Conservation (phyloP, 306 rosid species). For the Fragaria vesca region DNA sequence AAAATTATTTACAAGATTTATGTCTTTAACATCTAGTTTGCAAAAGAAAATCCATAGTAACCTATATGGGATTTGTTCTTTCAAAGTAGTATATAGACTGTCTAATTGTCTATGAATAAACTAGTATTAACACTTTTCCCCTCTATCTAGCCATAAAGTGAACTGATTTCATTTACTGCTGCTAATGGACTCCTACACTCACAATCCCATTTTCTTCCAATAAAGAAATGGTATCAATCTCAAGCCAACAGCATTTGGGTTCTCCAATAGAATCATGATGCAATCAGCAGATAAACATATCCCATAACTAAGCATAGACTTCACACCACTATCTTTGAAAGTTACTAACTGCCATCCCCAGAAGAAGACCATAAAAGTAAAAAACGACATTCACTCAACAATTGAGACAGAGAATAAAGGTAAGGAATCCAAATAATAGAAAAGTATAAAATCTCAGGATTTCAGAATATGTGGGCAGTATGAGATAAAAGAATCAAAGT, state of each 20-base stretch:
- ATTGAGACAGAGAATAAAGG: slow-evolving; percentile 6
- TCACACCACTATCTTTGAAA: background rate
- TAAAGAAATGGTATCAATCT: background rate
- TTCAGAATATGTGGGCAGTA: slow-evolving; percentile 8
- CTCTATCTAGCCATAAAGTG: background rate
- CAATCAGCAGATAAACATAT: background rate
- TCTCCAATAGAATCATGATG: background rate
- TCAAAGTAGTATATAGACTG: background rate
- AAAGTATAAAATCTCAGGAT: slow-evolving; percentile 17
- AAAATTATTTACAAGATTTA: background rate
- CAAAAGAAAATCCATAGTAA: background rate
- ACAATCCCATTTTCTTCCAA: background rate
- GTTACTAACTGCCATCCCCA: background rate
- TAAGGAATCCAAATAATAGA: slow-evolving; percentile 4
- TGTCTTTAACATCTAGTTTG: background rate
- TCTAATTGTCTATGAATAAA: background rate
- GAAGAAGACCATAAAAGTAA: background rate
- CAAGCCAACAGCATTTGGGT: slow-evolving; percentile 9
- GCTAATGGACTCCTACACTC: background rate
- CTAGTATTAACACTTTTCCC: background rate
- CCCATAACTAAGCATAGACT: background rate
- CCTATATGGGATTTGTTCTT: background rate
- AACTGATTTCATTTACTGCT: too few species aligned
- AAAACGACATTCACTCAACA: background rate
- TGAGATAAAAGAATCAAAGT: slow-evolving; percentile 20